phyloP scores from a whole-genome alignment of 192 early-diverging fungal species.

The Coemansia sp. region DNA sequence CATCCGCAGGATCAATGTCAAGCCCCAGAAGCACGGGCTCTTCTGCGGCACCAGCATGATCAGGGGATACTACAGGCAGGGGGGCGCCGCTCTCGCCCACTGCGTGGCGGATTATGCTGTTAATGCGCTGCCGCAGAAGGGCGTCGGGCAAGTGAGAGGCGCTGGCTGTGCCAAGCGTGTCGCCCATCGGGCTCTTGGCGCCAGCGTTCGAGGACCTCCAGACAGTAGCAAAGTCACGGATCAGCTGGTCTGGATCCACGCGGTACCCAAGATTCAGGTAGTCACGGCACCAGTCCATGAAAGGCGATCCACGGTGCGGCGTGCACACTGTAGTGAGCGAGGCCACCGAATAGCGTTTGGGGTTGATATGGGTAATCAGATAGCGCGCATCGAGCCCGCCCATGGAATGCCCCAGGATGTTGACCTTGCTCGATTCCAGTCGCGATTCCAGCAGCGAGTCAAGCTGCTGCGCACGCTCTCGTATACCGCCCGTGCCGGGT shows the following conservation, averaged over 20 bases:
- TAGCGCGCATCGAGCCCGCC: slow-evolving; percentile 93
- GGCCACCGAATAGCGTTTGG: slow-evolving; percentile 61
- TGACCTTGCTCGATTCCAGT: slow-evolving; percentile 50
- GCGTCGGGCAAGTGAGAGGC: slow-evolving; percentile 5
- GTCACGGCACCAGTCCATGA: slow-evolving; percentile 94
- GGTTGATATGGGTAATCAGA: slow-evolving; percentile 75
- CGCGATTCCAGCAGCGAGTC: slow-evolving; percentile 59
- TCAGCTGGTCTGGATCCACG: slow-evolving; percentile 40
- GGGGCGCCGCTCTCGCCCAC: background rate
- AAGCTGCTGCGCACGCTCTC: slow-evolving; percentile 69
- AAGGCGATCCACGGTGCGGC: slow-evolving; percentile 84
- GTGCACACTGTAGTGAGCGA: slow-evolving; percentile 91
- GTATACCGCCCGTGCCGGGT: slow-evolving; percentile 63
- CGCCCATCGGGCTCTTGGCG: background rate
- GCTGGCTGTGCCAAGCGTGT: background rate
- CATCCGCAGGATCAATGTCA: slow-evolving; percentile 25
- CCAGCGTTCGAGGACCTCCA: slow-evolving; percentile 17
- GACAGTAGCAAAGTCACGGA: slow-evolving; percentile 44
- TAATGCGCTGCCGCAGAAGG: slow-evolving; percentile 21
- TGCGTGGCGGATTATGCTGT: slow-evolving; percentile 25
- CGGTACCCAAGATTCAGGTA: slow-evolving; percentile 72
- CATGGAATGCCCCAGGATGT: slow-evolving; percentile 93
- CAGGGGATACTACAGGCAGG: background rate
- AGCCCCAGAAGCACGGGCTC: too few relatives aligned
- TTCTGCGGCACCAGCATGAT: background rate